Evolutionary conservation across 2,329 filamentous ascomycete species (phyloP).

Genomic region (Aphanoascus verrucosus): DNA sequence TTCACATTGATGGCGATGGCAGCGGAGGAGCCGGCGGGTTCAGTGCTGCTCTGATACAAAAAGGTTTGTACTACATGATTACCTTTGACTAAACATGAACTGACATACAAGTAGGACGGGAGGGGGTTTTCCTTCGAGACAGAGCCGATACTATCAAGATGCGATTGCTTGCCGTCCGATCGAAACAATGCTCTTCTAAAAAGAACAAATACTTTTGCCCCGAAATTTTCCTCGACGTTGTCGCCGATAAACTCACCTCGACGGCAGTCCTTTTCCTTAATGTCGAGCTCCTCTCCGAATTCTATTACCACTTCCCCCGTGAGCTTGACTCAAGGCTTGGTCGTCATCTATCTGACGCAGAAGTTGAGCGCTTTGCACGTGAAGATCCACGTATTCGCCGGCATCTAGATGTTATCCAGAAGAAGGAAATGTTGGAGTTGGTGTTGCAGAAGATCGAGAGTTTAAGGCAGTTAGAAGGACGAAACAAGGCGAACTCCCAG

Average conservation of each 20-base stretch:
- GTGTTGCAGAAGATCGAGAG: slow-evolving; percentile 95
- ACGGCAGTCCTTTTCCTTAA: slow-evolving; percentile 96
- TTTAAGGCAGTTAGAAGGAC: slow-evolving; percentile 68
- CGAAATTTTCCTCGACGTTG: slow-evolving; percentile 94
- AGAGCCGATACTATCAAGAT: slow-evolving; percentile 83
- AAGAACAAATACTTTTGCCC: slow-evolving; percentile 96
- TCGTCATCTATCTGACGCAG: slow-evolving; percentile 62
- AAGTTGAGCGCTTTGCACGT: slow-evolving; percentile 81
- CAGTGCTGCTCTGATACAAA: slow-evolving; percentile 70
- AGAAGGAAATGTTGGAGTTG: slow-evolving; percentile 86
- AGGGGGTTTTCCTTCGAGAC: slow-evolving; percentile 88
- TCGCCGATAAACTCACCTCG: slow-evolving; percentile 84
- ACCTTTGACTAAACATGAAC: slow-evolving; percentile 8
- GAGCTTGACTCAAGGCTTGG: slow-evolving; percentile 82
- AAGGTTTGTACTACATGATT: slow-evolving; percentile 54
- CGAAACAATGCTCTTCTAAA: slow-evolving; percentile 70
- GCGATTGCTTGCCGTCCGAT: slow-evolving; percentile 77
- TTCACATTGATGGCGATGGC: slow-evolving; percentile 73
- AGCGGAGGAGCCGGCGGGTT: slow-evolving; percentile 84
- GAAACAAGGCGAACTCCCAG: slow-evolving; percentile 47
- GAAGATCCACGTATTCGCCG: slow-evolving; percentile 84
- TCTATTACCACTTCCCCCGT: slow-evolving; percentile 94
- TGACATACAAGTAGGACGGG: slow-evolving; percentile 52
- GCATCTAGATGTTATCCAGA: slow-evolving; percentile 81
- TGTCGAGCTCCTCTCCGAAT: slow-evolving; percentile 90